These are phyloP conservation scores for Collybiopsis confluens DNA, from an alignment of 768 basidiomycete genomes.

Conservation along the genomic window DNA sequence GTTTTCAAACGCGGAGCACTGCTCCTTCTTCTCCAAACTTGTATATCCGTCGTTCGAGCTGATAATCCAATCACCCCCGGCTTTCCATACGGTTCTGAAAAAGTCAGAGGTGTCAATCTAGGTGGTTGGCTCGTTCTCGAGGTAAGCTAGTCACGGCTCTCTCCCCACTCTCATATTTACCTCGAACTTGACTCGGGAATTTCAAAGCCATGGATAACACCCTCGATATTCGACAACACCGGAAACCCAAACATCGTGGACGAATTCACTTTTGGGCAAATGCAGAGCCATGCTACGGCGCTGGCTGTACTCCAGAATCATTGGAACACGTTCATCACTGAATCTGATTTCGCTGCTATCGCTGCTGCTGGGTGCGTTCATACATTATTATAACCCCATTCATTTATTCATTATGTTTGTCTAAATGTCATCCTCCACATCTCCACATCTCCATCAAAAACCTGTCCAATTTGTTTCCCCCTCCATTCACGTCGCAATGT, in stretches of 20 bases:
- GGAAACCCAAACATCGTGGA: constrained; percentile 52
- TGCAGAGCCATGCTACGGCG: constrained; percentile 39
- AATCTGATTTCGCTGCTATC: constrained; percentile 65
- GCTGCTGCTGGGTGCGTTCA: constrained; percentile 57
- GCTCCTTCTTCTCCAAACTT: too few species aligned
- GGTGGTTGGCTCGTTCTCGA: constrained; percentile 55
- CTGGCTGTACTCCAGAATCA: constrained; percentile 43
- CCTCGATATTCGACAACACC: constrained; percentile 64
- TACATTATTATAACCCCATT: too few species aligned
- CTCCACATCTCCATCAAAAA: constrained; percentile 48
- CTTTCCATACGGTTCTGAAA: constrained; percentile 71
- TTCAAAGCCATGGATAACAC: constrained; percentile 79
- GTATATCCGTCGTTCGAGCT: background rate
- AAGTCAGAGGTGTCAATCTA: constrained; percentile 81
- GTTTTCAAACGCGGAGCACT: too few species aligned
- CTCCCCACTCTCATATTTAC: background rate
- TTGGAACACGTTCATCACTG: constrained; percentile 66
- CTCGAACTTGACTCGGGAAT: background rate
- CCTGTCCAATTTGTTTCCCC: too few species aligned
- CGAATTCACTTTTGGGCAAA: constrained; percentile 57
- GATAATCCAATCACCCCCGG: constrained; percentile 36
- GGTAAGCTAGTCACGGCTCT: constrained; percentile 27
- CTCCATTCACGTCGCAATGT: too few species aligned
- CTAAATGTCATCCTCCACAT: too few species aligned
- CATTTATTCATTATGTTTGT: too few species aligned